Evolutionary conservation across 1,284 basidiomycete species (phyloP), one percentile per base, ranked within the genome.

Genomic region (Somion occarium): DNA sequence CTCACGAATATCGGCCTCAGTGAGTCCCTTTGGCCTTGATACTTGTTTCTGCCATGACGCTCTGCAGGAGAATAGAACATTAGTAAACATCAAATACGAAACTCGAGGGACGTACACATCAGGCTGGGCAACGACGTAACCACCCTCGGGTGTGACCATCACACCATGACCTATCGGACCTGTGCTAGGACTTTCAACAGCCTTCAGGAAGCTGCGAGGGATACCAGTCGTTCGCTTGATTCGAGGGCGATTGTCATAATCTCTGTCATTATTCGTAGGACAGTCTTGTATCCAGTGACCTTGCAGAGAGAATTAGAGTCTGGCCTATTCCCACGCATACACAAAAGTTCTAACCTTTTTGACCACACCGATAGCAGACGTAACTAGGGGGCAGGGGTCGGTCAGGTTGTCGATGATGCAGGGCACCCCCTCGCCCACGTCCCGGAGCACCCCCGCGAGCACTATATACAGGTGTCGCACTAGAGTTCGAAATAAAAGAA

Each of bases 271-370:
- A 66, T 98, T 98, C 2, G 93, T 97, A 0, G 97, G 97, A 65
- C 97, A 99, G 59, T 97, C 93, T 68, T 99, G 96, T 59, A 99
- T 99, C 97, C 97, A 99, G 65, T 99, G 97, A 25, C 94, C 93
- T 95, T 68, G n/a, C 46, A 49, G 46, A 15, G 34, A 47, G 46
- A 57, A 52, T 42, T 30, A 44, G 42, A 23, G 9, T 5, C 5
- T 15, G 20, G 24, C 23, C n/a, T 43, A 5, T 15, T 39, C 3
- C 20, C 38, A 15, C 42, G 7, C 13, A 22, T 43, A 23, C 19
- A 23, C 24, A 23, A 25, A 49, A 52, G 37, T 52, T 18, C 84
- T 53, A 62, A 93, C 93, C 94, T 82, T 98, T 97, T 71, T 97
- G 90, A 39, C 95, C 95, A 71, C 97, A 99, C 38, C 97, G 86